Conservation (phyloP, 1,284 basidiomycete genomes). For the Cryptococcus sp. region DNA sequence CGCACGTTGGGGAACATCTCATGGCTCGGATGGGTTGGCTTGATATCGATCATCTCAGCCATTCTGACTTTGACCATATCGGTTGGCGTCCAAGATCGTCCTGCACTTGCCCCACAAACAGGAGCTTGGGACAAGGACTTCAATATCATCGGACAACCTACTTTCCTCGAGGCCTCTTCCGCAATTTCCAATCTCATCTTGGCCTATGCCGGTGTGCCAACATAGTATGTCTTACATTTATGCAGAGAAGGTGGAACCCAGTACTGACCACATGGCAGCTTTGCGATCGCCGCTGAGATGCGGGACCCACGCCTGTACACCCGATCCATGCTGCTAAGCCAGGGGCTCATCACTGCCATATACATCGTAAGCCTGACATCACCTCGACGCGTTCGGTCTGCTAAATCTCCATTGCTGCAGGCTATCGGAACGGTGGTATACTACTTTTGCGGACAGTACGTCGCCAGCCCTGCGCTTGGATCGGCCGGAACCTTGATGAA, state of each 20-base stretch:
- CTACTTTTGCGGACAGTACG: slow-evolving; percentile 46
- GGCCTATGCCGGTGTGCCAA: slow-evolving; percentile 32
- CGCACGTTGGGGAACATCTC: slow-evolving; percentile 37
- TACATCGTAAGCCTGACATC: slow-evolving; percentile 26
- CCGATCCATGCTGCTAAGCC: slow-evolving; percentile 32
- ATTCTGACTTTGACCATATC: slow-evolving; percentile 44
- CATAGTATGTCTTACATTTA: slow-evolving; percentile 9
- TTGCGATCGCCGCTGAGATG: slow-evolving; percentile 31
- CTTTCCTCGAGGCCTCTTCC: slow-evolving; percentile 31
- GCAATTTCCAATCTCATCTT: slow-evolving; percentile 41
- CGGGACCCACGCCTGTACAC: slow-evolving; percentile 34
- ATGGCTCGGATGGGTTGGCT: slow-evolving; percentile 45
- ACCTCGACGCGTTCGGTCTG: not conserved
- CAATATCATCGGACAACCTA: slow-evolving; percentile 24
- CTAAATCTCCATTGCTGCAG: slow-evolving; percentile 4
- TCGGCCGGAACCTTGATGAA: slow-evolving; percentile 52
- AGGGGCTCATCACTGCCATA: slow-evolving; percentile 31
- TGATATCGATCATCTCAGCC: slow-evolving; percentile 25
- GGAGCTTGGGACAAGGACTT: slow-evolving; percentile 41
- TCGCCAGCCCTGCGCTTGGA: slow-evolving; percentile 53
- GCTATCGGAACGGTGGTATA: slow-evolving; percentile 27
- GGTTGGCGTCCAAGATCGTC: slow-evolving; percentile 43
- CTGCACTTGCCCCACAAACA: slow-evolving; percentile 40
- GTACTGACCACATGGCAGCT: not conserved
- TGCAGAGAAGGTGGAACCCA: not conserved